Base-by-base conservation (phyloP, 305 asterid genomes). In the Fraxinus greggii region DNA sequence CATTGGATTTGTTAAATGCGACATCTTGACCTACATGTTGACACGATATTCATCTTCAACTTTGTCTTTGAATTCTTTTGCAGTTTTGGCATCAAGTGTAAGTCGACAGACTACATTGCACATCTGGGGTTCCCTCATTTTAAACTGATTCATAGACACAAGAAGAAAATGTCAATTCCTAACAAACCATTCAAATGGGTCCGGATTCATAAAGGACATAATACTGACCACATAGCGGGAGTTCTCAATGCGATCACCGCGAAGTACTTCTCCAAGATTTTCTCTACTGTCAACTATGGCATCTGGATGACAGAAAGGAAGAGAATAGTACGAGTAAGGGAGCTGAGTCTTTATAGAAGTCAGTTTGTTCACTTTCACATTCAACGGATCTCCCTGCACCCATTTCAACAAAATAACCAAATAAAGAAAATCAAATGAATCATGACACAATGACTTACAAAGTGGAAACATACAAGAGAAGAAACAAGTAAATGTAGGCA, bases 221-320 rank as follows among this genome's bases (percentile, higher is more conserved):
- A 54, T 42, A 79, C 94, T 63, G 42, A 93, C 95, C 88, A 78
- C 77, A 85, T 76, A 93, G 74, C 92, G 92, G 63, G 97, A 91
- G 86, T 93, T 93, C 83, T 93, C 95, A 82, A 92, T 93, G 82
- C 97, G 92, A 79, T 93, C 97, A 0, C 97, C 97, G 76, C 94
- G 97, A 83, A 93, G 97, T 51, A 93, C 95, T 89, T 93, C 95
- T 73, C 97, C 95, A 32, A 93, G 95, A 89, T 93, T 93, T 83
- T 93, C 95, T 79, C 95, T 88, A 83, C 94, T 93, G 83, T 93
- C 97, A 24, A 93, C 87, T 82, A 91, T 89, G 79, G 77, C 83
- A 67, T 91, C 82, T 23, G 97, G 97, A 79, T 74, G 90, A 81
- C 95, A 93, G 85, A 85, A 89, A 74, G 92, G 94, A 80, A 91